These are phyloP conservation scores for Turritis glabra DNA, from an alignment of 345 rosid species.

Conservation along the genomic window DNA sequence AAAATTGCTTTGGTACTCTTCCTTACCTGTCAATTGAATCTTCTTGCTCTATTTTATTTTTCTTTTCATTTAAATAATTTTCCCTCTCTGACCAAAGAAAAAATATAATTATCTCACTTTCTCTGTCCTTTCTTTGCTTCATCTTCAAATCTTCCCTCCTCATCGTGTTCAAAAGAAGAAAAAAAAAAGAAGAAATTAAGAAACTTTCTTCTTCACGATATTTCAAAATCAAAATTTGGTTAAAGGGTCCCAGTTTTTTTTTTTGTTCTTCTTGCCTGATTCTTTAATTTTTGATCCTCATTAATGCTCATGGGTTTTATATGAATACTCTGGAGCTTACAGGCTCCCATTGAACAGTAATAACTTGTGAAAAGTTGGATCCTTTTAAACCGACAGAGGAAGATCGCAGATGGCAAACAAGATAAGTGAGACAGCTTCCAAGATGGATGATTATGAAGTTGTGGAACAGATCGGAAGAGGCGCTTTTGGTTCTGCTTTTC, in stretches of 20 bases:
- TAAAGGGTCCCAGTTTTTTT: conserved; percentile 37
- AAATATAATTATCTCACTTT: conserved; percentile 15
- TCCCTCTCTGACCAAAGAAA: conserved; percentile 4
- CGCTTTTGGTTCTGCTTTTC: conserved; percentile 93
- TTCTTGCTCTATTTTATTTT: not conserved
- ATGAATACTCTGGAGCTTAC: conserved; percentile 24
- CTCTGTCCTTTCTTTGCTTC: conserved; percentile 41
- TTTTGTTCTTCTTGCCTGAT: conserved; percentile 21
- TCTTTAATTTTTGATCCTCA: conserved; percentile 35
- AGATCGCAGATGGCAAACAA: conserved; percentile 37
- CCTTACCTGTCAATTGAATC: conserved; percentile 29
- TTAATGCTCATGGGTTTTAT: conserved; percentile 39
- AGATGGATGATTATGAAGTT: conserved; percentile 87
- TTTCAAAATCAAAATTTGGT: conserved; percentile 44
- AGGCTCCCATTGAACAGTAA: conserved; percentile 42
- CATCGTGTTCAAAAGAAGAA: conserved; percentile 34
- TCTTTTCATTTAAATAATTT: conserved; percentile 29
- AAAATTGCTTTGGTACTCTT: conserved; percentile 25
- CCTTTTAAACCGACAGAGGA: conserved; percentile 21
- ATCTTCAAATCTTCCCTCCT: conserved; percentile 43
- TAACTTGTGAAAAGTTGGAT: conserved; percentile 27
- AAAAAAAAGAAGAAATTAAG: conserved; percentile 27
- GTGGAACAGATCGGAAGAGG: conserved; percentile 97
- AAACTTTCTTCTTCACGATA: conserved; percentile 35
- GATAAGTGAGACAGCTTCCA: conserved; percentile 39